phyloP scores from a whole-genome alignment of 169 alveolate genomes.

The Blepharisma undulans region DNA sequence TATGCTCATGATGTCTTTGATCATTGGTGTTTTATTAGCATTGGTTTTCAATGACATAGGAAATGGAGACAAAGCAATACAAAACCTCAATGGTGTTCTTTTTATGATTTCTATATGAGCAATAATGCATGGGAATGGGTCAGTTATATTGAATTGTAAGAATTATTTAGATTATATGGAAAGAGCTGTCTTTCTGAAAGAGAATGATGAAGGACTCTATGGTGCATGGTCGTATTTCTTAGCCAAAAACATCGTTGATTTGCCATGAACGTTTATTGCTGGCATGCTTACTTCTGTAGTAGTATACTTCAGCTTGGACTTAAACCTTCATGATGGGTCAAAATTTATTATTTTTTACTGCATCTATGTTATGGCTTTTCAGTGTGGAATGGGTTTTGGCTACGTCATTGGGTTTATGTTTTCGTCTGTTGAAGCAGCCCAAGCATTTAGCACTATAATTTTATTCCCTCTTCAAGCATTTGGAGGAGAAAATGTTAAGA shows the following conservation, averaged over 20 bases:
- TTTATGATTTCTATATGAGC: not conserved
- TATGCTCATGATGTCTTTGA: not conserved
- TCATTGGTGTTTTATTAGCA: not conserved
- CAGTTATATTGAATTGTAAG: not conserved
- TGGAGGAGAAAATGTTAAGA: constrained; percentile 13
- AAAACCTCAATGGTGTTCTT: not conserved
- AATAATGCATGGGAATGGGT: not conserved
- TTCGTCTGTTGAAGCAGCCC: not conserved
- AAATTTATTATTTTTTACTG: constrained; percentile 10
- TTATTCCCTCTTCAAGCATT: not conserved
- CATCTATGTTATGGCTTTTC: not conserved
- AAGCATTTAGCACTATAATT: not conserved
- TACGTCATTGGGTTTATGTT: not conserved
- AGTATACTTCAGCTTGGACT: constrained; percentile 26
- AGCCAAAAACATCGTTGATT: not conserved
- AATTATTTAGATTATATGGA: not conserved
- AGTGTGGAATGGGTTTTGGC: not conserved
- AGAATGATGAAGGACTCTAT: not conserved
- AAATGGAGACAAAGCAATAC: not conserved
- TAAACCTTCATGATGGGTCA: not conserved
- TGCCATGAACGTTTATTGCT: not conserved
- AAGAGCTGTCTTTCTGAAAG: not conserved
- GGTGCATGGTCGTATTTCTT: not conserved
- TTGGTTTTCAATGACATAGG: constrained; percentile 5
- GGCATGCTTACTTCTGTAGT: not conserved